Conservation (phyloP, 495 filamentous ascomycete species). For the Articulospora tetracladia region DNA sequence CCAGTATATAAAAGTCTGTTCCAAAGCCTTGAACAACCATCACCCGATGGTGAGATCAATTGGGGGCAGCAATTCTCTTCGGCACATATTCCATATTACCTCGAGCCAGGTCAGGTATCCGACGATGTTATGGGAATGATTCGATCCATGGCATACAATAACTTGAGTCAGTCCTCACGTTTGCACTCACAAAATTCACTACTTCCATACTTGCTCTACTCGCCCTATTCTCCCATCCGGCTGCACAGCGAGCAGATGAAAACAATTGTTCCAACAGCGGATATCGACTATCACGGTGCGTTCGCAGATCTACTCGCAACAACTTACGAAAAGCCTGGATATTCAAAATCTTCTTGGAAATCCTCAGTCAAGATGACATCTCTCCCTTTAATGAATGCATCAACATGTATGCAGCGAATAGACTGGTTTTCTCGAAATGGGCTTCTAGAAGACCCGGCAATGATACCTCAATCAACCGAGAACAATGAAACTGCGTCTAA, state of each 20-base stretch:
- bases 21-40: not conserved
- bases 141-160: slow-evolving; percentile 8
- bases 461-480: not conserved
- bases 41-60: not conserved
- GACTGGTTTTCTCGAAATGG: not conserved
- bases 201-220: slow-evolving; percentile 22
- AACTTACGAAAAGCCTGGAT: not conserved
- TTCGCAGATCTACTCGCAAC: not conserved
- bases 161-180: slow-evolving; percentile 1
- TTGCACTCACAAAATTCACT: slow-evolving; percentile 19
- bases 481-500: not conserved
- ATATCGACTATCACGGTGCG: not conserved
- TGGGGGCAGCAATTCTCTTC: not conserved
- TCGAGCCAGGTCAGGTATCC: slow-evolving; percentile 6
- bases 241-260: slow-evolving; percentile 12
- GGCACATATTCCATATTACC: not conserved
- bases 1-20: slow-evolving; percentile 19
- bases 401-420: not conserved
- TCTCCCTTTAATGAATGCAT: not conserved
- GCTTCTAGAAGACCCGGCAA: not conserved
- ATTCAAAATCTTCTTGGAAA: not conserved
- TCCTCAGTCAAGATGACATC: not conserved
- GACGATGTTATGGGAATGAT: slow-evolving; percentile 12
- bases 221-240: slow-evolving; percentile 32
- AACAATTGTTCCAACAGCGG: not conserved